Evolutionary conservation across 2,329 filamentous ascomycete species (phyloP).

Genomic region (Nakataea oryzae): DNA sequence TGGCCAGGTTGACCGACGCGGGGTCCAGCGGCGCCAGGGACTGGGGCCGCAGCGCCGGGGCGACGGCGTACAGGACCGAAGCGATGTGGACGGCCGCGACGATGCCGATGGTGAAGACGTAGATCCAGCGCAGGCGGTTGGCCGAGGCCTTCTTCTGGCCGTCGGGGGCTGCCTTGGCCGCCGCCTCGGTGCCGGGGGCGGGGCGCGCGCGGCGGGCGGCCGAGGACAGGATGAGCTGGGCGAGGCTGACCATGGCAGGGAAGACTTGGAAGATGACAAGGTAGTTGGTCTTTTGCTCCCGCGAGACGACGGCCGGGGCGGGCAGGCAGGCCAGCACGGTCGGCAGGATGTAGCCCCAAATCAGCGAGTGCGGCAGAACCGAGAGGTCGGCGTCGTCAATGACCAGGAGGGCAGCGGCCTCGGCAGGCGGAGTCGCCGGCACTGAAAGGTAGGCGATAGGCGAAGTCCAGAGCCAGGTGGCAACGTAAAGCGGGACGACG

Average conservation of each 20-base stretch:
- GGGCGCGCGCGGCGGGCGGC: not conserved
- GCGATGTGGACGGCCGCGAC: not conserved
- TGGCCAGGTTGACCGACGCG: not conserved
- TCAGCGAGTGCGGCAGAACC: not conserved
- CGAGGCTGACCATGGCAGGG: not conserved
- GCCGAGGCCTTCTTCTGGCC: not conserved
- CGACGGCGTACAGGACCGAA: not conserved
- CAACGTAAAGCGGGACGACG: not conserved
- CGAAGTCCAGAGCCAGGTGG: conserved; percentile 1
- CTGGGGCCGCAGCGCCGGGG: not conserved
- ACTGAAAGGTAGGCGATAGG: not conserved
- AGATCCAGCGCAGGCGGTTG: conserved; percentile 1
- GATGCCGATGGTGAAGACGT: not conserved
- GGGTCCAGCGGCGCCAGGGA: not conserved
- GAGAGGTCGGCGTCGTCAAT: conserved; percentile 1
- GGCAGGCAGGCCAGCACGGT: not conserved
- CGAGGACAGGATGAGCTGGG: not conserved
- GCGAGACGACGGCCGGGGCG: not conserved
- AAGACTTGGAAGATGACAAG: not conserved
- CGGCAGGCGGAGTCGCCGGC: not conserved
- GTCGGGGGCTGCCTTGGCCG: not conserved
- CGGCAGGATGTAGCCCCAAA: conserved; percentile 1
- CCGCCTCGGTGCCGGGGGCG: not conserved
- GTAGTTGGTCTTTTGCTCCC: not conserved
- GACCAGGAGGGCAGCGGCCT: not conserved